Percentiles rank a stretch among this genome's conserved stretches.
These are phyloP conservation scores for Auricularia cornea DNA, from an alignment of 768 basidiomycete species.

Conservation along the genomic window DNA sequence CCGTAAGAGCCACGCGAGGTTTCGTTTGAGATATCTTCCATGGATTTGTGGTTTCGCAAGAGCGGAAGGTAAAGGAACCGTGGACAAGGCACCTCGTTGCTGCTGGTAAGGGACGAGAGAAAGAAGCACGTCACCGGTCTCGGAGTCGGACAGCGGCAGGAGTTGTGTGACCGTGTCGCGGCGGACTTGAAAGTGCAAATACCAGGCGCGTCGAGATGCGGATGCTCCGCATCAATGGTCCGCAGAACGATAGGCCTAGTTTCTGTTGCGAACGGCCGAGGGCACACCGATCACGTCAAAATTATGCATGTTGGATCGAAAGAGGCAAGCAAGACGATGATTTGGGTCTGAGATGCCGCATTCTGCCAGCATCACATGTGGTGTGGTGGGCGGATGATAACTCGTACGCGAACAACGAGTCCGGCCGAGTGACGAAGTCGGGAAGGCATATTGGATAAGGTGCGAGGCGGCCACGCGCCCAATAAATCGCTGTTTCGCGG, in stretches of 20 bases:
- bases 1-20: neutral
- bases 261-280: neutral
- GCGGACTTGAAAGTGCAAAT: neutral
- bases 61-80: neutral
- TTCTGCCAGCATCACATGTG: slow-evolving; percentile 1
- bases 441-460: neutral
- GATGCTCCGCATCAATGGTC: neutral
- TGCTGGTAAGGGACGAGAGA: neutral
- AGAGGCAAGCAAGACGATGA: neutral
- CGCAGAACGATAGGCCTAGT: neutral
- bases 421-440: neutral
- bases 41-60: neutral
- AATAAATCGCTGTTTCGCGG: neutral
- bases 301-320: neutral
- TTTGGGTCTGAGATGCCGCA: neutral
- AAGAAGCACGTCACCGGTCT: neutral
- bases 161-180: neutral
- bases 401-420: neutral
- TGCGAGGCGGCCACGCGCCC: neutral
- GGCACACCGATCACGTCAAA: neutral
- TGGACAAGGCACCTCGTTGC: neutral
- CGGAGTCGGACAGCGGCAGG: neutral
- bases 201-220: neutral
- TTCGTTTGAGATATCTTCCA: neutral
- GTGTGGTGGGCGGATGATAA: neutral